These are phyloP conservation scores for Panus rudis DNA, from an alignment of 768 basidiomycete species.

Conservation along the genomic window DNA sequence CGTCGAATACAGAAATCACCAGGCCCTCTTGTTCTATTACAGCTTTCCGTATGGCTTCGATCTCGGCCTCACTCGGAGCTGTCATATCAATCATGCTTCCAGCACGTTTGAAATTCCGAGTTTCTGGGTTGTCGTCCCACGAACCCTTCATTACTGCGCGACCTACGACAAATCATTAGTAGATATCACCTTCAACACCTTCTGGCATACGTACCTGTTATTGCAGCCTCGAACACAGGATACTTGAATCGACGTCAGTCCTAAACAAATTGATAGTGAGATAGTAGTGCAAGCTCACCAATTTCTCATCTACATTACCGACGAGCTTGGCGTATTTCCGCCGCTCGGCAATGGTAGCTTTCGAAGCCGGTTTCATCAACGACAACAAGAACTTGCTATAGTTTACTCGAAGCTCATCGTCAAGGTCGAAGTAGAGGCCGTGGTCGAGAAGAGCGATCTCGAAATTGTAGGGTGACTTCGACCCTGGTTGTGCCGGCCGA, in stretches of 20 bases:
- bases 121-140: conserved; percentile 37
- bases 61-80: conserved; percentile 68
- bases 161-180: conserved; percentile 23
- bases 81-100: conserved; percentile 71
- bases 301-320: conserved; percentile 82
- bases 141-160: conserved; percentile 68
- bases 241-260: conserved; percentile 46
- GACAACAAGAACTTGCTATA: conserved; percentile 89
- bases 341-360: conserved; percentile 57
- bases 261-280: not conserved
- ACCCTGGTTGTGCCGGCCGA: conserved; percentile 53
- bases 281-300: conserved; percentile 40
- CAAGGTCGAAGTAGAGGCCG: conserved; percentile 89
- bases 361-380: conserved; percentile 68
- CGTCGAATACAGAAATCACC: conserved; percentile 77
- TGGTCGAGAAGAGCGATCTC: conserved; percentile 95
- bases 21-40: conserved; percentile 80
- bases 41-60: conserved; percentile 75
- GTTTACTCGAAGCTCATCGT: conserved; percentile 70
- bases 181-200: not conserved
- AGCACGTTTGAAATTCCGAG: conserved; percentile 49
- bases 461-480: conserved; percentile 86
- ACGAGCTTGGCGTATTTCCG: conserved; percentile 85
- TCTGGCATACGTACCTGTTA: conserved; percentile 51
- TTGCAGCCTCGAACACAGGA: conserved; percentile 89